Conservation (phyloP, 2,329 filamentous ascomycete genomes). For the Claviceps cyperi region DNA sequence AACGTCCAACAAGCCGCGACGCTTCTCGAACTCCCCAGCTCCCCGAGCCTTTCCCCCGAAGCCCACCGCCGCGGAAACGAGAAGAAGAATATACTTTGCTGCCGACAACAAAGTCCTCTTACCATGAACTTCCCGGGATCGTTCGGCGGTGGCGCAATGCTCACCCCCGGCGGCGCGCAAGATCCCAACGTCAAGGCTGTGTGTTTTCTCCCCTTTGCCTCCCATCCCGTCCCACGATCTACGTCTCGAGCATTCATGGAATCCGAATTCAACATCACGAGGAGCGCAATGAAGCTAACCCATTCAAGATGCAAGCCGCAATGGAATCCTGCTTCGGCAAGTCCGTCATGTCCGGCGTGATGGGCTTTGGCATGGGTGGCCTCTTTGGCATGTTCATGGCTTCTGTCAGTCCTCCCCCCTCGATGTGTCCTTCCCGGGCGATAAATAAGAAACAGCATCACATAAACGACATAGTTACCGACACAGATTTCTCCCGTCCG, state of each 20-base stretch:
- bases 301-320: conserved; percentile 53
- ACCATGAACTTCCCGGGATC: conserved; percentile 25
- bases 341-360: conserved; percentile 74
- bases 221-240: background rate
- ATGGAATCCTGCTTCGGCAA: conserved; percentile 94
- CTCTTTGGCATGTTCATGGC: conserved; percentile 97
- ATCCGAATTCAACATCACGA: too few species aligned
- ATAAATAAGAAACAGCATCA: background rate
- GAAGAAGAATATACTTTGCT: background rate
- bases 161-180: conserved; percentile 21
- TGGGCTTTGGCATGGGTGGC: conserved; percentile 88
- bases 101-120: background rate
- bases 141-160: conserved; percentile 12
- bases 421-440: background rate
- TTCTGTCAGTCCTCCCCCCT: conserved; percentile 45
- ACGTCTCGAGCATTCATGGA: too few species aligned
- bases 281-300: background rate
- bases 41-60: background rate
- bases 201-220: conserved; percentile 10
- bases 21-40: background rate
- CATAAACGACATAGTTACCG: background rate
- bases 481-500: too few species aligned
- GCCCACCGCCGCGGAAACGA: background rate
- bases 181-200: conserved; percentile 40
- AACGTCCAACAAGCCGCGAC: background rate